Conservation (phyloP, 2,329 filamentous ascomycete genomes). For the Calonectria pteridis region DNA sequence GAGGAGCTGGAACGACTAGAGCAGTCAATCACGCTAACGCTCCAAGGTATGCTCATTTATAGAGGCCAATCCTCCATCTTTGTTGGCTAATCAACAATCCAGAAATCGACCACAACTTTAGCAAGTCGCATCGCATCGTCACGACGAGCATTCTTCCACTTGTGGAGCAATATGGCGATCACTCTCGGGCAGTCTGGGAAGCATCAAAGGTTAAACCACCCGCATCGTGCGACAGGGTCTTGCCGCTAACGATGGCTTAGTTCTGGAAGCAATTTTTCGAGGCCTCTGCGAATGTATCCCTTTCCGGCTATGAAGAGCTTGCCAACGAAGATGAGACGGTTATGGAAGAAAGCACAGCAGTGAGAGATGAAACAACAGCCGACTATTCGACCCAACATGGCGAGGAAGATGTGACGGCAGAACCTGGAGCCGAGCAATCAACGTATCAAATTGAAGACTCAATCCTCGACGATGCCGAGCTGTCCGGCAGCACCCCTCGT, state of each 20-base stretch:
- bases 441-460: constrained; percentile 69
- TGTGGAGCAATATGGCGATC: constrained; percentile 94
- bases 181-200: constrained; percentile 95
- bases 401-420: constrained; percentile 54
- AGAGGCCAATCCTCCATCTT: background rate
- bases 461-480: constrained; percentile 72
- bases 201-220: constrained; percentile 80
- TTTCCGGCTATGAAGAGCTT: constrained; percentile 92
- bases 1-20: constrained; percentile 97
- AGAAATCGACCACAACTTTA: constrained; percentile 99
- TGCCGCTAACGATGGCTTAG: constrained; percentile 56
- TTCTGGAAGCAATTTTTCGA: constrained; percentile 99
- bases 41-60: constrained; percentile 76
- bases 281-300: constrained; percentile 94
- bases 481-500: constrained; percentile 77
- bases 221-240: background rate
- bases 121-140: constrained; percentile 94
- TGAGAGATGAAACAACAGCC: constrained; percentile 67
- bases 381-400: constrained; percentile 59
- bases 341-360: constrained; percentile 65
- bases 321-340: constrained; percentile 74
- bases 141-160: constrained; percentile 93
- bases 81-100: constrained; percentile 20
- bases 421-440: constrained; percentile 50
- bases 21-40: constrained; percentile 94